Conservation (phyloP, 345 rosid species). For the Aquilaria malaccensis region DNA sequence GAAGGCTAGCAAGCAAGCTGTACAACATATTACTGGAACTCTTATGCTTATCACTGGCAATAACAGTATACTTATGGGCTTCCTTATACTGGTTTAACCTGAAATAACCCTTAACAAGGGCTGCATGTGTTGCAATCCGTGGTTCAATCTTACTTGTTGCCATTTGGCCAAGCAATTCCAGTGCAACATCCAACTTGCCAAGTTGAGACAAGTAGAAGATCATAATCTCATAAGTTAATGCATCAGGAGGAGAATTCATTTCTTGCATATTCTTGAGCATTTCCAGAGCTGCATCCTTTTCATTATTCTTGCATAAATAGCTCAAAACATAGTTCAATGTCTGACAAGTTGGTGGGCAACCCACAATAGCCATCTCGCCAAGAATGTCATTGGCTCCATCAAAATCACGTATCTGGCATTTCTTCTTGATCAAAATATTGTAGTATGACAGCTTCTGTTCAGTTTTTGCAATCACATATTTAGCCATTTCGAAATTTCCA, state of each 20-base stretch:
- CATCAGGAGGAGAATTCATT: slow-evolving; percentile 33
- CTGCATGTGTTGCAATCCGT: slow-evolving; percentile 35
- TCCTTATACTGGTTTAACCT: slow-evolving; percentile 20
- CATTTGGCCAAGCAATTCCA: slow-evolving; percentile 31
- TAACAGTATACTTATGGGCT: slow-evolving; percentile 30
- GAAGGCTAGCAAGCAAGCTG: slow-evolving; percentile 40
- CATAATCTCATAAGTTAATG: slow-evolving; percentile 44
- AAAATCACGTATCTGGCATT: slow-evolving; percentile 27
- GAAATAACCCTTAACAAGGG: slow-evolving; percentile 35
- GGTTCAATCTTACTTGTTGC: slow-evolving; percentile 35
- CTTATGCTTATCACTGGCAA: slow-evolving; percentile 19
- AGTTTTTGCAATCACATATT: slow-evolving; percentile 28
- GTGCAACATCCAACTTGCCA: slow-evolving; percentile 28
- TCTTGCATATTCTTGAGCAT: slow-evolving; percentile 30
- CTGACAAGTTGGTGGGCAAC: slow-evolving; percentile 19
- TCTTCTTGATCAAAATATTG: slow-evolving; percentile 25
- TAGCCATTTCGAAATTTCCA: slow-evolving; percentile 33
- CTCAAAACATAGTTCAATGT: slow-evolving; percentile 34
- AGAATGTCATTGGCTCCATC: slow-evolving; percentile 23
- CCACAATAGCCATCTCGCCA: slow-evolving; percentile 31
- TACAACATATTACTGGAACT: slow-evolving; percentile 22
- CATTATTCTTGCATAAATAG: slow-evolving; percentile 26
- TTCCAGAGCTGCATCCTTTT: slow-evolving; percentile 21
- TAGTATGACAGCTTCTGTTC: slow-evolving; percentile 28
- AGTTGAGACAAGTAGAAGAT: slow-evolving; percentile 21